phyloP scores from a whole-genome alignment of 2,329 filamentous ascomycete species.

The Lachnellula occidentalis region DNA sequence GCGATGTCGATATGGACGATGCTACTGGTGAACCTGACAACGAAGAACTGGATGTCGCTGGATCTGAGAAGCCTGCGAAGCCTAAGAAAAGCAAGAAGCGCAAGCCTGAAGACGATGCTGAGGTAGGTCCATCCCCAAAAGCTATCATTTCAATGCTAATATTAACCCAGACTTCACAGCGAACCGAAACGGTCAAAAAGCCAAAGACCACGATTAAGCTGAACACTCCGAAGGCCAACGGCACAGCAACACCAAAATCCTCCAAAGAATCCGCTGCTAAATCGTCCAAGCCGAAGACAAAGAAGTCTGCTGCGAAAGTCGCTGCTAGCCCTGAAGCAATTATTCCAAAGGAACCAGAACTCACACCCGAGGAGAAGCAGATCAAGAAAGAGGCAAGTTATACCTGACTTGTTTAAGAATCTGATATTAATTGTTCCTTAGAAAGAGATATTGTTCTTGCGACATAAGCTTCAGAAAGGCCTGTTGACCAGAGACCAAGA shows the following conservation, averaged over 20 bases:
- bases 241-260: constrained; percentile 29
- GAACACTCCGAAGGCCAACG: constrained; percentile 65
- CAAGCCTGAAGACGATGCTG: constrained; percentile 75
- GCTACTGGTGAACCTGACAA: constrained; percentile 46
- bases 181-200: constrained; percentile 60
- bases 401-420: neutral
- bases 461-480: constrained; percentile 91
- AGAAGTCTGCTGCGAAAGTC: constrained; percentile 48
- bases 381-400: constrained; percentile 52
- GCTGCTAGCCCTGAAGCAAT: constrained; percentile 49
- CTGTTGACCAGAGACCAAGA: constrained; percentile 79
- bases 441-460: constrained; percentile 83
- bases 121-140: constrained; percentile 42
- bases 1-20: constrained; percentile 58
- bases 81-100: constrained; percentile 66
- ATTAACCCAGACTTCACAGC: constrained; percentile 46
- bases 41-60: constrained; percentile 39
- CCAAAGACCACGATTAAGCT: constrained; percentile 62
- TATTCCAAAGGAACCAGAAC: constrained; percentile 49
- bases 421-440: constrained; percentile 38
- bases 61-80: constrained; percentile 48
- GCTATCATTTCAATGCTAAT: constrained; percentile 15
- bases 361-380: constrained; percentile 52
- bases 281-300: constrained; percentile 38
- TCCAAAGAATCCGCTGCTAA: constrained; percentile 33